These are phyloP conservation scores for Ehretia macrophylla DNA, from an alignment of 257 asterid genomes.

Conservation along the genomic window DNA sequence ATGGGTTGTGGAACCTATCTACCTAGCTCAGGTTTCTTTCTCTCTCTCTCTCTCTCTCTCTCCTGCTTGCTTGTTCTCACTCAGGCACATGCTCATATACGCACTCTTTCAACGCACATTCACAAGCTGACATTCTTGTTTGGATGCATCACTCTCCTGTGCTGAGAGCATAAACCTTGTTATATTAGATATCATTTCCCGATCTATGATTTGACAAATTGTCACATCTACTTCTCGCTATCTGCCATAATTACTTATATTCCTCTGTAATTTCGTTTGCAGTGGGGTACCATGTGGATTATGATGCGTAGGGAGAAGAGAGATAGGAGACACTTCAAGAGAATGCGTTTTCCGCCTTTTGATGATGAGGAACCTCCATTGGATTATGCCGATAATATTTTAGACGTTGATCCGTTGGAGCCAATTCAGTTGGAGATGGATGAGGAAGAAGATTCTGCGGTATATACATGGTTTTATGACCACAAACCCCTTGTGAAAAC, in stretches of 20 bases:
- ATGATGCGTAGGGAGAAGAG: slow-evolving; percentile 99
- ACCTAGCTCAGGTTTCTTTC: slow-evolving; percentile 81
- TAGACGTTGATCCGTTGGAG: slow-evolving; percentile 97
- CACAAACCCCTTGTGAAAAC: slow-evolving; percentile 97
- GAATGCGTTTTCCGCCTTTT: slow-evolving; percentile 98
- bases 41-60: too few relatives aligned
- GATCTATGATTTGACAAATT: not conserved
- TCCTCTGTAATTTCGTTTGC: slow-evolving; percentile 8
- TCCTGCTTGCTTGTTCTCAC: not conserved
- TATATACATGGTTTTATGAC: slow-evolving; percentile 94
- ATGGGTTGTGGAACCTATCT: slow-evolving; percentile 98
- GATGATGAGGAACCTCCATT: slow-evolving; percentile 99
- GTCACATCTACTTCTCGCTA: not conserved
- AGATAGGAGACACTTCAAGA: slow-evolving; percentile 94
- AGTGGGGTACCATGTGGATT: slow-evolving; percentile 99
- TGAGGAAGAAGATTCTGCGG: slow-evolving; percentile 98
- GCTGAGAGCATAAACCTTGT: too few relatives aligned
- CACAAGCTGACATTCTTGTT: too few relatives aligned
- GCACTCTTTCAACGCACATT: too few relatives aligned
- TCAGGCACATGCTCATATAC: too few relatives aligned
- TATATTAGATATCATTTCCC: too few relatives aligned
- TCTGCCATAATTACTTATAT: not conserved
- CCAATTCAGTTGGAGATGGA: slow-evolving; percentile 95
- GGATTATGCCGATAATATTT: slow-evolving; percentile 93
- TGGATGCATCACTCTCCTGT: too few relatives aligned